These are phyloP conservation scores for Xylariales sp. DNA, from an alignment of 2,329 filamentous ascomycete species.

Conservation along the genomic window DNA sequence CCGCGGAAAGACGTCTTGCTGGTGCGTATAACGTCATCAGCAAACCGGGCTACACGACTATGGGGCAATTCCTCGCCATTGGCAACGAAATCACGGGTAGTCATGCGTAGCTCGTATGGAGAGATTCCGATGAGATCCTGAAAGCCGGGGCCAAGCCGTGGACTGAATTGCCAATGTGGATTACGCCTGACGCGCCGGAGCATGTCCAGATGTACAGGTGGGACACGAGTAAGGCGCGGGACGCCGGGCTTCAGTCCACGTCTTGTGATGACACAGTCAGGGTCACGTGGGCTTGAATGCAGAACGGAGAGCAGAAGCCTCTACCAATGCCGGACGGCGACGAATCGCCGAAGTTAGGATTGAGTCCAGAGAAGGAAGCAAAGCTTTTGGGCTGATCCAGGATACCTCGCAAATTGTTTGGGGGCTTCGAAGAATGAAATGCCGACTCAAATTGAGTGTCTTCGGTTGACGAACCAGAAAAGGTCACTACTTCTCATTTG, in stretches of 20 bases:
- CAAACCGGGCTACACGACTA: conserved; percentile 1
- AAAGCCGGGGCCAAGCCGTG: background rate
- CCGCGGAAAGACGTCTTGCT: background rate
- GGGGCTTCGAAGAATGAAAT: too few relatives aligned
- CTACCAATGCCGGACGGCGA: background rate
- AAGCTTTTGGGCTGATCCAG: background rate
- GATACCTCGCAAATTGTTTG: too few relatives aligned
- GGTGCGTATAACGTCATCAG: conserved; percentile 5
- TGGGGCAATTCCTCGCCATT: conserved; percentile 4
- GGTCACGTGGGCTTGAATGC: conserved; percentile 8
- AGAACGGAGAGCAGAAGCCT: background rate
- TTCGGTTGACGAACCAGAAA: too few relatives aligned
- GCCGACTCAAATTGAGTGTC: too few relatives aligned
- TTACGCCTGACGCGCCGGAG: background rate
- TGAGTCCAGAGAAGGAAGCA: background rate
- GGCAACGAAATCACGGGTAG: conserved; percentile 5
- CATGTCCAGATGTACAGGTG: background rate
- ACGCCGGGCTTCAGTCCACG: background rate
- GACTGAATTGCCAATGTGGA: conserved; percentile 6
- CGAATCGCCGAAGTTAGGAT: background rate
- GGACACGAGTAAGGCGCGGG: background rate
- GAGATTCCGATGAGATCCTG: background rate
- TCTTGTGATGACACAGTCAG: background rate
- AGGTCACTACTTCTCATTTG: too few relatives aligned
- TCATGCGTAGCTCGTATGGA: conserved; percentile 7